Conservation (phyloP, 768 basidiomycete species). For the Mrakia blollopis region DNA sequence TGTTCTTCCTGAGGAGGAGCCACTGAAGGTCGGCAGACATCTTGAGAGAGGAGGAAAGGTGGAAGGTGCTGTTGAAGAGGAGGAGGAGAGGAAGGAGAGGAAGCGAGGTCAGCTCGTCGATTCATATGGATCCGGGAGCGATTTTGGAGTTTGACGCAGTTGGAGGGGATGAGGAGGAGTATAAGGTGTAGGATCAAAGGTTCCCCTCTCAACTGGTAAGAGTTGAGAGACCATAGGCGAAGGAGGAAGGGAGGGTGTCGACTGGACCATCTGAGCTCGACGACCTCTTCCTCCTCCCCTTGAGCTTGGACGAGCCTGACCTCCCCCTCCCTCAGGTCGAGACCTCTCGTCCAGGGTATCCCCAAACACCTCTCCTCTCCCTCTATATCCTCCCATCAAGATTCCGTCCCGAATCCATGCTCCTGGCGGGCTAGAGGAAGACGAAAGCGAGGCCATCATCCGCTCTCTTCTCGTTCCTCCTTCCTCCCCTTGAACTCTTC, state of each 20-base stretch:
- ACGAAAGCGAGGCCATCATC: not conserved
- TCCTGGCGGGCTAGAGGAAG: not conserved
- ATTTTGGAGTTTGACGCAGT: not conserved
- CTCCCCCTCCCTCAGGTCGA: slow-evolving; percentile 12
- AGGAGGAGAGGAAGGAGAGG: not conserved
- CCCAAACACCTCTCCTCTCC: not conserved
- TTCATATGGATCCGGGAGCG: not conserved
- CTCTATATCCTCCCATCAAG: not conserved
- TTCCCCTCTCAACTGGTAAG: not conserved
- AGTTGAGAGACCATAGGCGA: not conserved
- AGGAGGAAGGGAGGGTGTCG: not conserved
- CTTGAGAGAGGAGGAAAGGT: slow-evolving; percentile 13
- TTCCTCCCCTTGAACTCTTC: not conserved
- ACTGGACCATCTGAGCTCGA: slow-evolving; percentile 3
- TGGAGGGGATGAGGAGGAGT: not conserved
- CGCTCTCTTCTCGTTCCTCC: not conserved
- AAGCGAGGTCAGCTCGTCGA: slow-evolving; percentile 1
- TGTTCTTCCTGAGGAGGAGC: slow-evolving; percentile 75
- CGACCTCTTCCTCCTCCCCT: slow-evolving; percentile 4
- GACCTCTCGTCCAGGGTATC: not conserved
- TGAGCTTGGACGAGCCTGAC: slow-evolving; percentile 1
- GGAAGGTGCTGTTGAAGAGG: slow-evolving; percentile 3
- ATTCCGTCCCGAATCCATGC: not conserved
- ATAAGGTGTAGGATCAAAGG: not conserved
- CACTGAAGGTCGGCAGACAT: slow-evolving; percentile 60